Evolutionary conservation across 805 yeast species (phyloP), one percentile per base, ranked within the genome.

Genomic region (Ogataea wickerhamii): DNA sequence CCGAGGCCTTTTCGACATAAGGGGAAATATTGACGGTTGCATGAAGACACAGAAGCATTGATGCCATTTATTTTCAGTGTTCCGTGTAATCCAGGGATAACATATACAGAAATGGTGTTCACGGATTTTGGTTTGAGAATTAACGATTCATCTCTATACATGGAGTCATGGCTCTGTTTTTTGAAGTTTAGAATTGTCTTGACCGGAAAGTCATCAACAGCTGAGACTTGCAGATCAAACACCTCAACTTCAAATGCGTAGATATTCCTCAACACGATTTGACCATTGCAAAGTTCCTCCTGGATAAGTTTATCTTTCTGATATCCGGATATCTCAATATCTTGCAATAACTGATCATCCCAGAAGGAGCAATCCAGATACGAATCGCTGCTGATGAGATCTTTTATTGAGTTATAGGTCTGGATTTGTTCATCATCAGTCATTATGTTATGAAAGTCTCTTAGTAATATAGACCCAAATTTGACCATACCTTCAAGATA

Each of bases 191-290:
- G 18, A 14, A 46, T 48, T 2, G 61, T 64, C 43, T 56, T 52
- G 38, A 55, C 6, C 5, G 59, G 44, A 13, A 63, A 55, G 5
- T 43, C 37, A 18, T 48, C 58, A 1, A 46, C 36, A 4, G 63
- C 50, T 4, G 51, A 47, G 2, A 82, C 60, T 26, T 62, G 51
- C 3, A 82, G 53, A 21, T 71, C 71, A 14, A 67, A 65, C 4
- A 89, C 62, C 26, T 76, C 80, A 11, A 89, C 63, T 28, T 82
- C 87, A 58, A 86, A 87, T 5, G 75, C 74, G 61, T 78, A 87
- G 6, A 96, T 95, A 55, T 91, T 91, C 53, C 83, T 88, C 6
- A 89, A 52, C 3, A 67, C 63, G 2, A 86, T 63, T 5, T 65
- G 55, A 13, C 84, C 64, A 40, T 78, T 82, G 10, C 76, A 73